Percentiles rank a stretch among this genome's conserved stretches.
These are phyloP conservation scores for Pezicula neosporulosa DNA, from an alignment of 2,329 filamentous ascomycete species.

Conservation along the genomic window DNA sequence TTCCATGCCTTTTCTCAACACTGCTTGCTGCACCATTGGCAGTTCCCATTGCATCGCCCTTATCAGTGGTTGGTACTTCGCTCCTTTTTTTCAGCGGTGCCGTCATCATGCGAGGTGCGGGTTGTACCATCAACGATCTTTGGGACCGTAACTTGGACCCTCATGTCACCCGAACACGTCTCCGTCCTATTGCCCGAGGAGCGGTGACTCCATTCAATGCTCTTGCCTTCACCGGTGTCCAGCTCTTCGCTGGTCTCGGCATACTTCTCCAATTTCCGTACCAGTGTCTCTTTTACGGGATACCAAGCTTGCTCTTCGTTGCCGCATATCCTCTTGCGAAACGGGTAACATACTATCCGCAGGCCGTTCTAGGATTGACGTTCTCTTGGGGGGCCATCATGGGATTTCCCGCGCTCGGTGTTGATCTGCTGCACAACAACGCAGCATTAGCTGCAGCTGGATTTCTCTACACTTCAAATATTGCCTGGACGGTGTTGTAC, in stretches of 20 bases:
- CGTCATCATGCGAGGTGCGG: slow-evolving; percentile 81
- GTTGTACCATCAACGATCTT: slow-evolving; percentile 86
- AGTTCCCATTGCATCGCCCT: slow-evolving; percentile 55
- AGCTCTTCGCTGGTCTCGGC: slow-evolving; percentile 70
- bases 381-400: slow-evolving; percentile 89
- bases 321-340: slow-evolving; percentile 79
- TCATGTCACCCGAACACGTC: slow-evolving; percentile 69
- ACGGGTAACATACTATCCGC: slow-evolving; percentile 82
- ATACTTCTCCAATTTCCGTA: slow-evolving; percentile 74
- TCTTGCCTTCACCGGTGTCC: slow-evolving; percentile 68
- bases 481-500: slow-evolving; percentile 85
- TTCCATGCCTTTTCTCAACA: slow-evolving; percentile 82
- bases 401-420: slow-evolving; percentile 79
- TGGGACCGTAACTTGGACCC: slow-evolving; percentile 88
- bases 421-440: slow-evolving; percentile 66
- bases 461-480: slow-evolving; percentile 71
- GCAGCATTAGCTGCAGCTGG: slow-evolving; percentile 63
- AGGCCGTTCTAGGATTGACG: slow-evolving; percentile 76
- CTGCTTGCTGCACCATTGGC: slow-evolving; percentile 72
- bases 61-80: slow-evolving; percentile 60
- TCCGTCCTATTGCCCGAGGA: slow-evolving; percentile 77
- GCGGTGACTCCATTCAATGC: slow-evolving; percentile 72
- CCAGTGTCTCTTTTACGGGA: slow-evolving; percentile 72
- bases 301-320: slow-evolving; percentile 72
- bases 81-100: slow-evolving; percentile 73